phyloP scores from a whole-genome alignment of 257 asterid species.

The Catharanthus roseus region DNA sequence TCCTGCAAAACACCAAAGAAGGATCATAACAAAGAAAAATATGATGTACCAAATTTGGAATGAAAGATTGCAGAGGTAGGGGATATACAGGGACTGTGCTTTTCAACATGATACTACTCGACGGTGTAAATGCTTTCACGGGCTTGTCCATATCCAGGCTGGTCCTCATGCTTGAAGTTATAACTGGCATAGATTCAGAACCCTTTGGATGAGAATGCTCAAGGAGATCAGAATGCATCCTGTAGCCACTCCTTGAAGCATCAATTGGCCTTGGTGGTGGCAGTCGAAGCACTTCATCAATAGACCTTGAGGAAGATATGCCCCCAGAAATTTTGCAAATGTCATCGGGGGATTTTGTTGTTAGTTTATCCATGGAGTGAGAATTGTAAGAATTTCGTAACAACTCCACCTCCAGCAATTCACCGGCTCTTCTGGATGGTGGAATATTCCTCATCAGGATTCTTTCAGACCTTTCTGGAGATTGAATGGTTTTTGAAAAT shows the following conservation, averaged over 20 bases:
- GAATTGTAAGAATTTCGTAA: conserved; percentile 37
- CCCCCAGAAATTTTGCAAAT: conserved; percentile 25
- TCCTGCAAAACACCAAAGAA: conserved; percentile 33
- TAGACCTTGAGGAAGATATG: conserved; percentile 25
- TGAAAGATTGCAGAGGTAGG: conserved; percentile 10
- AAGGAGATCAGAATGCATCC: conserved; percentile 16
- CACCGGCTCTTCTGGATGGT: conserved; percentile 20
- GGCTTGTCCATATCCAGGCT: conserved; percentile 28
- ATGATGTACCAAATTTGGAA: not conserved
- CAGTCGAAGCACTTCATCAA: conserved; percentile 27
- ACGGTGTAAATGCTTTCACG: conserved; percentile 25
- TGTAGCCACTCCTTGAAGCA: conserved; percentile 21
- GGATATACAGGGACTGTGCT: conserved; percentile 36
- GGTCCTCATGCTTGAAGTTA: conserved; percentile 15
- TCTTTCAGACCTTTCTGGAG: conserved; percentile 27
- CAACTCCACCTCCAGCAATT: conserved; percentile 20
- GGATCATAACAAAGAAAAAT: not conserved
- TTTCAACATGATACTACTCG: conserved; percentile 36
- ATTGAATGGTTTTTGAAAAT: conserved; percentile 32
- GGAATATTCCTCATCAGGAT: conserved; percentile 22
- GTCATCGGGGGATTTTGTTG: conserved; percentile 24
- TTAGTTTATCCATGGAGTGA: conserved; percentile 26
- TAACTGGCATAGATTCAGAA: conserved; percentile 24
- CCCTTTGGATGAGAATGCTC: conserved; percentile 27
- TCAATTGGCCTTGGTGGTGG: conserved; percentile 26